Percentiles rank a stretch among this genome's conserved stretches.
These are phyloP conservation scores for Cicer pinnatifidum DNA, from an alignment of 306 rosid species.

Conservation along the genomic window DNA sequence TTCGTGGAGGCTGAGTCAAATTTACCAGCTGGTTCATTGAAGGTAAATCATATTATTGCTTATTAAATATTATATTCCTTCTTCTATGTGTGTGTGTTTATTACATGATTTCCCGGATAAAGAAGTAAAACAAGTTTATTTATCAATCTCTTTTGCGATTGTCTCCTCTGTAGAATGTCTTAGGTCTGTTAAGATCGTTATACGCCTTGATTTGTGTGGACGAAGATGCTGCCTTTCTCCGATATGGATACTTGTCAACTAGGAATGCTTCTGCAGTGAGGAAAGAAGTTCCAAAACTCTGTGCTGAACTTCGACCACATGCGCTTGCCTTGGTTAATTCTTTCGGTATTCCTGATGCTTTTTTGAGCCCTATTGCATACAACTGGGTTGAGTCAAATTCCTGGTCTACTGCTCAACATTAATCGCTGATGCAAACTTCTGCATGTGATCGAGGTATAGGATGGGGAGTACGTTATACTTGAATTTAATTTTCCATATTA, in stretches of 20 bases:
- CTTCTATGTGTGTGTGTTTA: not conserved
- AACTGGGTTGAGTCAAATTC: slow-evolving; percentile 85
- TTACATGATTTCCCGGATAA: slow-evolving; percentile 15
- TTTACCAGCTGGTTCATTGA: slow-evolving; percentile 60
- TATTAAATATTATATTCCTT: not conserved
- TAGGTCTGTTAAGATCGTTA: slow-evolving; percentile 72
- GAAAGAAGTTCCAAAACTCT: slow-evolving; percentile 76
- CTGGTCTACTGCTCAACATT: slow-evolving; percentile 68
- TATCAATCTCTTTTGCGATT: not conserved
- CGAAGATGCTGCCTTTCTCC: slow-evolving; percentile 83
- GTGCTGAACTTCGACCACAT: slow-evolving; percentile 76
- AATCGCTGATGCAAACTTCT: slow-evolving; percentile 32
- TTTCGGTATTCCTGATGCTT: slow-evolving; percentile 91
- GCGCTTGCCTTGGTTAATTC: slow-evolving; percentile 90
- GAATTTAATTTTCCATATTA: not conserved
- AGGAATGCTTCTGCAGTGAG: slow-evolving; percentile 68
- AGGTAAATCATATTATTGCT: slow-evolving; percentile 55
- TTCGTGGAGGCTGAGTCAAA: slow-evolving; percentile 68
- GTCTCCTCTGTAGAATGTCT: slow-evolving; percentile 58
- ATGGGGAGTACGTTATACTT: not conserved
- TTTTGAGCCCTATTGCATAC: slow-evolving; percentile 83
- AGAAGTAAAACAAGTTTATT: slow-evolving; percentile 2
- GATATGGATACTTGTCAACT: slow-evolving; percentile 70
- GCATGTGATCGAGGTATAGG: slow-evolving; percentile 14
- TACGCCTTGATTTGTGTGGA: slow-evolving; percentile 79